Evolutionary conservation across 2,329 filamentous ascomycete species (phyloP).

Genomic region (Penicillium capsulatum): DNA sequence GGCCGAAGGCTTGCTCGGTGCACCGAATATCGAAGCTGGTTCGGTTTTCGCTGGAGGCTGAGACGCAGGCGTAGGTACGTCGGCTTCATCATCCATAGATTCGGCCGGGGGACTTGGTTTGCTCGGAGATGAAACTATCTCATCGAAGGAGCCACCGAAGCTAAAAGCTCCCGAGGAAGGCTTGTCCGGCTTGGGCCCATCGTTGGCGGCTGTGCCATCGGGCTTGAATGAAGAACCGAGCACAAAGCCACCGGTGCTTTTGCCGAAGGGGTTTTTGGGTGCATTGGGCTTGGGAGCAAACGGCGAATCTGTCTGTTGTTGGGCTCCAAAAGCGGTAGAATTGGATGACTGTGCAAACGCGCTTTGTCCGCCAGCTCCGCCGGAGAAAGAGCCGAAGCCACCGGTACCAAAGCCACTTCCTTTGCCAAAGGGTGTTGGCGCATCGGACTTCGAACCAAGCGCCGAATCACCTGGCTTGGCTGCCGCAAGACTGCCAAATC

Average conservation of each 20-base stretch:
- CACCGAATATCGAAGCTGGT: slow-evolving; percentile 28
- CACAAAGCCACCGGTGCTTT: slow-evolving; percentile 33
- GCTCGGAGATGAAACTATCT: slow-evolving; percentile 35
- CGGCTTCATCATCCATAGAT: slow-evolving; percentile 37
- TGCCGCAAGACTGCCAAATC: slow-evolving; percentile 24
- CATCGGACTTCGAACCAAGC: slow-evolving; percentile 21
- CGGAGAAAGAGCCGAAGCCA: slow-evolving; percentile 38
- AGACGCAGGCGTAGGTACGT: slow-evolving; percentile 17
- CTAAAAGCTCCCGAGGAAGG: slow-evolving; percentile 34
- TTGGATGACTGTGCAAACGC: slow-evolving; percentile 22
- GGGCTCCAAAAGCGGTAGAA: slow-evolving; percentile 30
- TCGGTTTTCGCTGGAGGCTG: slow-evolving; percentile 21
- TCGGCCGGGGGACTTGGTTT: slow-evolving; percentile 34
- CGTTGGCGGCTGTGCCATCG: slow-evolving; percentile 39
- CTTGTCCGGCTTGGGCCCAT: slow-evolving; percentile 39
- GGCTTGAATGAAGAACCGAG: slow-evolving; percentile 45
- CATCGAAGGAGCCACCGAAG: slow-evolving; percentile 38
- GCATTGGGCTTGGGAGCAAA: slow-evolving; percentile 28
- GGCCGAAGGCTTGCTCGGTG: slow-evolving; percentile 23
- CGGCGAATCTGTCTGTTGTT: slow-evolving; percentile 20
- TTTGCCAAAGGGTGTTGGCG: slow-evolving; percentile 23
- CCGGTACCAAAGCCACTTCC: slow-evolving; percentile 20
- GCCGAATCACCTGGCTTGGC: slow-evolving; percentile 20
- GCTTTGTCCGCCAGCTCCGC: no score
- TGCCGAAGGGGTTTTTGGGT: slow-evolving; percentile 30